Evolutionary conservation across 2,329 filamentous ascomycete species (phyloP).

Genomic region (Metarhizium guizhouense): DNA sequence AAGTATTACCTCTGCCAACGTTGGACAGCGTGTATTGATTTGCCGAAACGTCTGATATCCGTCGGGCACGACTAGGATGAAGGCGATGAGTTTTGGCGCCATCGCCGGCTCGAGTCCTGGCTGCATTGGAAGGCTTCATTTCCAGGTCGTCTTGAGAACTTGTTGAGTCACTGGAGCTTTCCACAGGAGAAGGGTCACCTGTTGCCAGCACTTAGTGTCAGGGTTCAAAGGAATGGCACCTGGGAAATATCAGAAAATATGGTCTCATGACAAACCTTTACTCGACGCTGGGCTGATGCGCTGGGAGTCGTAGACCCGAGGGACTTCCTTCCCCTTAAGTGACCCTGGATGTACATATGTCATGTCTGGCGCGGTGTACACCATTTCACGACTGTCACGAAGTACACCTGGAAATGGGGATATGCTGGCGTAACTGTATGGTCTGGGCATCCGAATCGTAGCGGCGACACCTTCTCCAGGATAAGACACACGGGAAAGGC

Average conservation of each 20-base stretch:
- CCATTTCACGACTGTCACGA: constrained; percentile 20
- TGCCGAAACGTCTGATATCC: constrained; percentile 20
- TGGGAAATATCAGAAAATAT: constrained; percentile 3
- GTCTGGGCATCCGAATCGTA: constrained; percentile 28
- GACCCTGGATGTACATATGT: constrained; percentile 17
- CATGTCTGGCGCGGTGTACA: constrained; percentile 19
- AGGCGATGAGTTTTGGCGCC: constrained; percentile 9
- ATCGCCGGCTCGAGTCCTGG: constrained; percentile 4
- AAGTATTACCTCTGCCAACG: constrained; percentile 8
- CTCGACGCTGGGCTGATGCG: constrained; percentile 28
- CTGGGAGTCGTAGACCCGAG: constrained; percentile 23
- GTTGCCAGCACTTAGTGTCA: neutral
- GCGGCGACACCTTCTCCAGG: constrained; percentile 31
- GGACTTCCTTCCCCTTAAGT: constrained; percentile 35
- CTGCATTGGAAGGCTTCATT: constrained; percentile 20
- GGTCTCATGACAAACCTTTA: constrained; percentile 20
- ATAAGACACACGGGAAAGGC: constrained; percentile 38
- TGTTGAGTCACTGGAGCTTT: constrained; percentile 28
- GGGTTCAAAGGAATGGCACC: neutral
- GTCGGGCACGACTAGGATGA: constrained; percentile 19
- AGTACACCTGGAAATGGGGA: constrained; percentile 18
- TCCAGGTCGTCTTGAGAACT: constrained; percentile 32
- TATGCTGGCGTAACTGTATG: constrained; percentile 34
- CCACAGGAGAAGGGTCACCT: constrained; percentile 10
- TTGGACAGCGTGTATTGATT: constrained; percentile 12